Base-by-base conservation (phyloP, 352 stramenopile species). In the Pythium aristosporum region DNA sequence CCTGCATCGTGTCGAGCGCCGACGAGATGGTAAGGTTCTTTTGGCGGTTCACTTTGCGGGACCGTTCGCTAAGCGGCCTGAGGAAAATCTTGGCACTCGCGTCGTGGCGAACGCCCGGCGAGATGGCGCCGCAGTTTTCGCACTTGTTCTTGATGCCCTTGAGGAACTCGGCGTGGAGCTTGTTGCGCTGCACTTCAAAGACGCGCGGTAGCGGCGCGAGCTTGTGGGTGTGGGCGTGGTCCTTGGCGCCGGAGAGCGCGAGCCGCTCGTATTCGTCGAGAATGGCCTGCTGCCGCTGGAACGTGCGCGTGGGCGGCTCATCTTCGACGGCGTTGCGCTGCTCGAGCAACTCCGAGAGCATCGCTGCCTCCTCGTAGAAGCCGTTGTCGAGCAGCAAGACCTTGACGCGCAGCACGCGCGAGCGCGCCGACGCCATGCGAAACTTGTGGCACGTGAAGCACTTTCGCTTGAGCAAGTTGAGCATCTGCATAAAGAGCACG, bases 371-470 rank as follows among this genome's bases (percentile, higher is more conserved):
- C 21, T 89, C 75, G 21, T 89, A 77, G 58, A 93, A 88, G 46
- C 94, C 94, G 43, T 88, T 87, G 72, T 98, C 89, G 15, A 98
- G 66, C 47, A 98, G 74, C 37, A 97, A 67, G 42, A 99, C 81
- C 77, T 98, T 98, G 47, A 96, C 81, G 43, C 82, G 79, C 63
- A 94, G 74, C 8, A 97, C 80, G 49, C 89, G 84, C 49, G 90
- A 90, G 59, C 80, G 67, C 28, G 82, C 75, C 49, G 85, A 85
- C 10, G 85, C 73, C 25, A 95, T 69, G 63, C 90, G 85, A 68
- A 99, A 98, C 69, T 98, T 97, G 85, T 99, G 97, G 87, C 98
- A 99, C 57, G 86, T 92, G 57, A 99, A 96, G 88, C 98, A 99
- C 74, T 99, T 99, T 74, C 88, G 86, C 71, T 97, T 95, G 65